phyloP scores from a whole-genome alignment of 495 filamentous ascomycete species.

The Jackrogersella multiformis region DNA sequence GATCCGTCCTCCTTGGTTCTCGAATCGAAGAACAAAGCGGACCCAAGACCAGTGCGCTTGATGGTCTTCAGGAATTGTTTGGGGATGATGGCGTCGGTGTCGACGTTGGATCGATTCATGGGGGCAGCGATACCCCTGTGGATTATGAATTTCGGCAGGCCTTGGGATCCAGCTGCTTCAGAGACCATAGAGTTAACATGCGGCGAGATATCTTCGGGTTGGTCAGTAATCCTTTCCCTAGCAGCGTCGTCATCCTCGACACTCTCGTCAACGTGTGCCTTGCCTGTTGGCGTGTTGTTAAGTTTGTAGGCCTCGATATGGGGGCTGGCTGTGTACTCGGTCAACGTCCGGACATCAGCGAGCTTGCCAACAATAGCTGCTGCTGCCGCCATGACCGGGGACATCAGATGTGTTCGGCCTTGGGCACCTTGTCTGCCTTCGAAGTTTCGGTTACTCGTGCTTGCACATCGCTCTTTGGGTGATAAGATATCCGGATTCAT shows the following conservation, averaged over 20 bases:
- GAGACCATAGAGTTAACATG: constrained; percentile 66
- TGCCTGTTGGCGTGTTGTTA: constrained; percentile 47
- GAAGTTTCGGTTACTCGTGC: constrained; percentile 97
- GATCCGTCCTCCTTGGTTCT: constrained; percentile 76
- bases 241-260: constrained; percentile 72
- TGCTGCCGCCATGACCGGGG: constrained; percentile 94
- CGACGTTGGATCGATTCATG: constrained; percentile 86
- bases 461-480: constrained; percentile 91
- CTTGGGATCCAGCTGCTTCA: constrained; percentile 61
- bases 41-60: constrained; percentile 93
- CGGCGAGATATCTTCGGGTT: constrained; percentile 74
- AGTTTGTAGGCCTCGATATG: constrained; percentile 50
- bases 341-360: constrained; percentile 85
- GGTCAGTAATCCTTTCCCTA: constrained; percentile 79
- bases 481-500: constrained; percentile 99
- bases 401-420: constrained; percentile 95
- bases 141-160: constrained; percentile 81
- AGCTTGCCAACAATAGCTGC: constrained; percentile 90
- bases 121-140: constrained; percentile 90
- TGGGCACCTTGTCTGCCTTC: constrained; percentile 95
- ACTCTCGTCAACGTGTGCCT: constrained; percentile 74
- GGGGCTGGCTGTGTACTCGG: constrained; percentile 66
- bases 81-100: constrained; percentile 98
- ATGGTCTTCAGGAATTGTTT: constrained; percentile 99
- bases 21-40: constrained; percentile 84